Evolutionary conservation across 257 asterid genomes (phyloP).

Genomic region (Marsdenia floribunda): DNA sequence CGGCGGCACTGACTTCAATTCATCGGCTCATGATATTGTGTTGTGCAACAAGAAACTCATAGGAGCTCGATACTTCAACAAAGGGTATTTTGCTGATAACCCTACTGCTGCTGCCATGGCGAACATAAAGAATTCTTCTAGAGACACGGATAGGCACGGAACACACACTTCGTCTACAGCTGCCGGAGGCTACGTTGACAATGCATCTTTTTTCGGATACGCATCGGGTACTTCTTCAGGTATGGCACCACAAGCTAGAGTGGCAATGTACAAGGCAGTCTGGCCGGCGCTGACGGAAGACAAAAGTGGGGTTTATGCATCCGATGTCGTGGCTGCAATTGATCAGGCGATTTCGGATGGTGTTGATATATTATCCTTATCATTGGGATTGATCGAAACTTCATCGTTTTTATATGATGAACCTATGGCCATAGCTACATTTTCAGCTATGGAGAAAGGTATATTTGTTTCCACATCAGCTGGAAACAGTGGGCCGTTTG

Average conservation of each 20-base stretch:
- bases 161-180: constrained; percentile 77
- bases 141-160: constrained; percentile 67
- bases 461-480: constrained; percentile 68
- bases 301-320: constrained; percentile 32
- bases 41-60: constrained; percentile 68
- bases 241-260: constrained; percentile 53
- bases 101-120: constrained; percentile 30
- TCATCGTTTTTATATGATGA: constrained; percentile 39
- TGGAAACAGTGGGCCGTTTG: constrained; percentile 56
- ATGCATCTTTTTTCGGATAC: constrained; percentile 55
- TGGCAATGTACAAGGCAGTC: constrained; percentile 60
- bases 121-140: constrained; percentile 48
- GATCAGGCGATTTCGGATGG: constrained; percentile 60
- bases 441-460: constrained; percentile 70
- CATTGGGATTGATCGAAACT: constrained; percentile 37
- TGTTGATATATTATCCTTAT: constrained; percentile 56
- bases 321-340: constrained; percentile 67
- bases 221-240: constrained; percentile 56
- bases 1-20: constrained; percentile 37
- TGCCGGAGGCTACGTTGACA: constrained; percentile 42
- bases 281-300: constrained; percentile 19
- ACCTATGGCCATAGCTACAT: constrained; percentile 55
- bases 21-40: constrained; percentile 19
- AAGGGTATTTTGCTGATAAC: constrained; percentile 43
- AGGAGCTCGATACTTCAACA: constrained; percentile 65